Conservation (phyloP, 495 filamentous ascomycete species). For the Oleoguttula mirabilis region DNA sequence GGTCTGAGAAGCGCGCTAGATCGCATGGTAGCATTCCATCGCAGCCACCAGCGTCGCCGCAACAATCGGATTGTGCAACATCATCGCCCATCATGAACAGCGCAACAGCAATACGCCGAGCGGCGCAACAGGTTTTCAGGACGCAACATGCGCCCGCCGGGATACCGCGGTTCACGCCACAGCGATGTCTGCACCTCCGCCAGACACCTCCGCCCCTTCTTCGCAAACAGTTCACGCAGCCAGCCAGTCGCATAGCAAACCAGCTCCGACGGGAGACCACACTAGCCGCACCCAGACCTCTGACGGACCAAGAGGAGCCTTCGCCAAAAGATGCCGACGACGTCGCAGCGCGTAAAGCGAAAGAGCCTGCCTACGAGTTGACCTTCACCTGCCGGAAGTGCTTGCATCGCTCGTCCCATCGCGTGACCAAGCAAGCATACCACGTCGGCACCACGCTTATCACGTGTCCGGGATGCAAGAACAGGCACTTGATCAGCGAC, state of each 20-base stretch:
- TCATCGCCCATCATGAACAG: too few relatives aligned
- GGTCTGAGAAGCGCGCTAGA: too few relatives aligned
- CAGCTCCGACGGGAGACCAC: constrained; percentile 9
- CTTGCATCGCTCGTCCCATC: constrained; percentile 57
- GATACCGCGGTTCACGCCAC: background rate
- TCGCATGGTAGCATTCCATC: too few relatives aligned
- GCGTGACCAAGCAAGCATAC: constrained; percentile 83
- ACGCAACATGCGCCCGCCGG: background rate
- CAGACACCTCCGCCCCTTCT: constrained; percentile 1
- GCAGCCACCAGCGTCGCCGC: too few relatives aligned
- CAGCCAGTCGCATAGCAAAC: background rate
- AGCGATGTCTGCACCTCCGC: background rate
- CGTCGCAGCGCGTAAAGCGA: constrained; percentile 14
- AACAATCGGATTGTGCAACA: too few relatives aligned
- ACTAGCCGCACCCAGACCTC: constrained; percentile 1
- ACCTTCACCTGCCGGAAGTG: constrained; percentile 86
- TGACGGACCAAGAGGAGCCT: constrained; percentile 5
- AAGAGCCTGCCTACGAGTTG: constrained; percentile 65
- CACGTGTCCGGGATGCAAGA: constrained; percentile 69
- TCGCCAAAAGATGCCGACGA: constrained; percentile 1
- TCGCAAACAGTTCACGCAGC: background rate
- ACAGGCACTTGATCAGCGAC: constrained; percentile 83
- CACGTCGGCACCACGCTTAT: constrained; percentile 80
- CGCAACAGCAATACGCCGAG: too few relatives aligned
- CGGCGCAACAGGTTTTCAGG: too few relatives aligned